These are phyloP conservation scores for Fonsecaea monophora DNA, from an alignment of 2,329 filamentous ascomycete species.

Conservation along the genomic window DNA sequence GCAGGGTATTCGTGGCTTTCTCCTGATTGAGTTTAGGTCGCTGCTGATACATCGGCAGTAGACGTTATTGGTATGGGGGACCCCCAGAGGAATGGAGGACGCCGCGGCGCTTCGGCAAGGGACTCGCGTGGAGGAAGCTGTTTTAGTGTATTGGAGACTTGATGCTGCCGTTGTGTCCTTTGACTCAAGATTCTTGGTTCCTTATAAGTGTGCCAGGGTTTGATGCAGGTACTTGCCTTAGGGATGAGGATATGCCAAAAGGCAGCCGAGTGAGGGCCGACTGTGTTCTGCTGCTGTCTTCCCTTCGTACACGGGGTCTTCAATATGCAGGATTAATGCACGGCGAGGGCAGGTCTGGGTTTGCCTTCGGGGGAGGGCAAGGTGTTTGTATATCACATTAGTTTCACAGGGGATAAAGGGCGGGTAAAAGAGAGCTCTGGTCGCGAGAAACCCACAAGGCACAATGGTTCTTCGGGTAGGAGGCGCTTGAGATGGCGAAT, in stretches of 20 bases:
- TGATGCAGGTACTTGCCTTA: constrained; percentile 22
- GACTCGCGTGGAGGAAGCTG: constrained; percentile 20
- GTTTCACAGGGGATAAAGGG: not conserved
- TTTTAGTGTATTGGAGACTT: constrained; percentile 6
- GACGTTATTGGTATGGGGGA: constrained; percentile 26
- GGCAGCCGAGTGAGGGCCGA: not conserved
- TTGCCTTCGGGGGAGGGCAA: constrained; percentile 1
- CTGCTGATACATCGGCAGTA: constrained; percentile 33
- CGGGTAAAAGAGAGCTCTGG: constrained; percentile 3
- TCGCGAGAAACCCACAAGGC: constrained; percentile 1
- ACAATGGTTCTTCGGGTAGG: constrained; percentile 12
- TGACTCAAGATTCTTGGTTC: constrained; percentile 16
- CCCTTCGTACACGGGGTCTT: not conserved
- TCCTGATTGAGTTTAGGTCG: constrained; percentile 35
- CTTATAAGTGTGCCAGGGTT: constrained; percentile 24
- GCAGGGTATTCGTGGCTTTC: constrained; percentile 27
- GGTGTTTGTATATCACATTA: constrained; percentile 27
- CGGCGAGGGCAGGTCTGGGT: not conserved
- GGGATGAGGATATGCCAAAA: not conserved
- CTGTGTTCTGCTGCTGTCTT: not conserved
- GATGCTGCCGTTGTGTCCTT: constrained; percentile 11
- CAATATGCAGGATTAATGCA: constrained; percentile 5
- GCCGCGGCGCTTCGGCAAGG: constrained; percentile 18
- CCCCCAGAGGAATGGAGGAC: constrained; percentile 21
- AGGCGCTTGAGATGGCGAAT: constrained; percentile 18